Percentiles rank a stretch among this genome's conserved stretches.
These are phyloP conservation scores for Panicum hallii DNA, from an alignment of 202 grass and related monocot genomes.

Conservation along the genomic window DNA sequence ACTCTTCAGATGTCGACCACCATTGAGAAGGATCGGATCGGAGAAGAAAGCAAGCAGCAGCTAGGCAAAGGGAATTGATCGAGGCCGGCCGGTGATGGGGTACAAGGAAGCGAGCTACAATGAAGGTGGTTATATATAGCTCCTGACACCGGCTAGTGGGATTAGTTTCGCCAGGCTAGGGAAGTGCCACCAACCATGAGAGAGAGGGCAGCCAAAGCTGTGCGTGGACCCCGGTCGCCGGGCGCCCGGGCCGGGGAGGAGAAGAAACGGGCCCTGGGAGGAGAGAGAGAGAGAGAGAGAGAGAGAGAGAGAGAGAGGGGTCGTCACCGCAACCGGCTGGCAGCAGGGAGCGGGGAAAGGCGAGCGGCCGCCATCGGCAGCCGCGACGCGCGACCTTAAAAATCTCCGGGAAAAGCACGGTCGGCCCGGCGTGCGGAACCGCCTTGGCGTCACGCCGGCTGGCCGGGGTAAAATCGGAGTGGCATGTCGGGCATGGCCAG, in stretches of 20 bases:
- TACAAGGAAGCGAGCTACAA: slow-evolving; percentile 66
- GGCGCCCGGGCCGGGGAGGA: too few relatives aligned
- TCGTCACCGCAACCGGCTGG: too few relatives aligned
- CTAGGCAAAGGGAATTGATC: slow-evolving; percentile 23
- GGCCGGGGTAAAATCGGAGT: slow-evolving; percentile 25
- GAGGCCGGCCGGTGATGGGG: slow-evolving; percentile 37
- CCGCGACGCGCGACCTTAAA: slow-evolving; percentile 88
- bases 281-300: too few relatives aligned
- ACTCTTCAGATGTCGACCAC: slow-evolving; percentile 31
- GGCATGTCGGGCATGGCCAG: slow-evolving; percentile 34
- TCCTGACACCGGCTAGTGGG: slow-evolving; percentile 60
- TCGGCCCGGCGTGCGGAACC: slow-evolving; percentile 29
- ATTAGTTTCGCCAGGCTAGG: slow-evolving; percentile 76
- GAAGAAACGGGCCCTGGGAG: too few relatives aligned
- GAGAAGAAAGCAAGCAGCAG: neutral
- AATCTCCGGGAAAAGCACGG: slow-evolving; percentile 79
- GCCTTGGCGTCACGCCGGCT: slow-evolving; percentile 13
- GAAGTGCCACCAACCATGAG: slow-evolving; percentile 87
- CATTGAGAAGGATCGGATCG: slow-evolving; percentile 6
- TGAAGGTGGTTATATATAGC: slow-evolving; percentile 82
- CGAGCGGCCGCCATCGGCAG: slow-evolving; percentile 52
- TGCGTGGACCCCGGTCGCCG: slow-evolving; percentile 12
- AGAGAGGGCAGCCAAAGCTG: slow-evolving; percentile 28
- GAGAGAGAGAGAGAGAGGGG: too few relatives aligned
- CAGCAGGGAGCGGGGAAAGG: slow-evolving; percentile 30